Conservation (phyloP, 2,329 filamentous ascomycete species). For the Stylonectria norvegica region DNA sequence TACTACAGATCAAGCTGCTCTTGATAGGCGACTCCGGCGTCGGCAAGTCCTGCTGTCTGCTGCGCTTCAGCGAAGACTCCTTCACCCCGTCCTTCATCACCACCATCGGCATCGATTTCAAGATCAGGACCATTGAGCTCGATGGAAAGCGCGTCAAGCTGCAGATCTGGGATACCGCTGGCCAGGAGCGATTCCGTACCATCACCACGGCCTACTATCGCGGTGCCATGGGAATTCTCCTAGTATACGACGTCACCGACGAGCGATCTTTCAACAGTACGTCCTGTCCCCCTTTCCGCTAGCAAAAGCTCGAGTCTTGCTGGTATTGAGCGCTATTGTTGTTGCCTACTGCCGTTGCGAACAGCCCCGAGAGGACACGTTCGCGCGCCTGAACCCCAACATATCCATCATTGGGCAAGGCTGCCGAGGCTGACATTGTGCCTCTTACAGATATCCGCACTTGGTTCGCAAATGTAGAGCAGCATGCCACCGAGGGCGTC, state of each 20-base stretch:
- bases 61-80: slow-evolving; percentile 95
- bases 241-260: slow-evolving; percentile 98
- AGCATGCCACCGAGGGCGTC: slow-evolving; percentile 96
- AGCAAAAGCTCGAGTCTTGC: too few species aligned
- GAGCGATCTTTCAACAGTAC: slow-evolving; percentile 92
- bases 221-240: slow-evolving; percentile 94
- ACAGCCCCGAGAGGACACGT: too few species aligned
- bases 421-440: slow-evolving; percentile 12
- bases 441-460: slow-evolving; percentile 80
- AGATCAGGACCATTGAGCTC: slow-evolving; percentile 98
- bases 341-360: too few species aligned
- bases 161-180: slow-evolving; percentile 99
- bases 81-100: slow-evolving; percentile 98
- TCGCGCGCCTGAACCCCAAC: background rate
- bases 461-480: slow-evolving; percentile 99
- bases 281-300: slow-evolving; percentile 29
- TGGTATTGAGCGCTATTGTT: too few species aligned
- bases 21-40: slow-evolving; percentile 96
- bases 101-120: slow-evolving; percentile 99
- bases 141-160: slow-evolving; percentile 98
- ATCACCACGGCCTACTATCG: slow-evolving; percentile 99
- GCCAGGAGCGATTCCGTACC: slow-evolving; percentile 96
- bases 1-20: slow-evolving; percentile 82
- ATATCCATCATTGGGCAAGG: background rate
- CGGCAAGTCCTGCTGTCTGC: slow-evolving; percentile 93